phyloP scores from a whole-genome alignment of 2,329 filamentous ascomycete species.

The Pseudocercospora fijiensis region DNA sequence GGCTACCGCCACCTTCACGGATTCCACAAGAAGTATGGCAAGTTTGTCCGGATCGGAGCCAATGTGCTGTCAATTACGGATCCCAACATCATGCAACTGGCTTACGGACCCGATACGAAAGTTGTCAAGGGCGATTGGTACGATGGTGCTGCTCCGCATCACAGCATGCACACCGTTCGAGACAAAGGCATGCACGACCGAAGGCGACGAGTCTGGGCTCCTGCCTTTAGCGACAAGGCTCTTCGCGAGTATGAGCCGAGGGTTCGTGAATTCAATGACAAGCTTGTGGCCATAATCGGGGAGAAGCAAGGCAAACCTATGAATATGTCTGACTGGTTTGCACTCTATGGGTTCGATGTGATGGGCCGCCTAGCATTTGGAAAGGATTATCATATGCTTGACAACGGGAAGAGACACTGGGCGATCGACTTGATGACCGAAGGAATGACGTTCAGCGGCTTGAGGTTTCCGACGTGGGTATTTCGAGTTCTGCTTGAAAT shows the following conservation, averaged over 20 bases:
- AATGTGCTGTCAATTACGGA: constrained; percentile 41
- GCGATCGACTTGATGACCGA: constrained; percentile 42
- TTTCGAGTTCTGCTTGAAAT: constrained; percentile 37
- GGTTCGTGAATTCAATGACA: constrained; percentile 40
- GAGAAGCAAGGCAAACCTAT: constrained; percentile 33
- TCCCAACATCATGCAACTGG: constrained; percentile 39
- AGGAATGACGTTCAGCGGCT: constrained; percentile 33
- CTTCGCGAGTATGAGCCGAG: constrained; percentile 45
- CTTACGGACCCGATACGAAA: constrained; percentile 42
- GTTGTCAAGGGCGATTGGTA: constrained; percentile 48
- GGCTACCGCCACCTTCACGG: constrained; percentile 31
- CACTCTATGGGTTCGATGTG: constrained; percentile 47
- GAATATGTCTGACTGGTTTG: constrained; percentile 44
- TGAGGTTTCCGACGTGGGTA: constrained; percentile 37
- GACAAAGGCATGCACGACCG: constrained; percentile 41
- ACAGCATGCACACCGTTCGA: constrained; percentile 43
- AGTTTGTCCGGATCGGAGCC: constrained; percentile 40
- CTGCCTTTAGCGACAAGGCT: constrained; percentile 44
- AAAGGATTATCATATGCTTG: constrained; percentile 43
- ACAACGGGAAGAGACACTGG: constrained; percentile 37
- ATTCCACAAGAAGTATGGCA: constrained; percentile 40
- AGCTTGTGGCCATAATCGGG: constrained; percentile 37
- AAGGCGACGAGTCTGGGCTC: constrained; percentile 44
- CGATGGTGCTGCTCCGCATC: constrained; percentile 36
- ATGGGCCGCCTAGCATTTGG: constrained; percentile 50